These are phyloP conservation scores for Pistacia integerrima DNA, from an alignment of 345 rosid genomes.

Conservation along the genomic window DNA sequence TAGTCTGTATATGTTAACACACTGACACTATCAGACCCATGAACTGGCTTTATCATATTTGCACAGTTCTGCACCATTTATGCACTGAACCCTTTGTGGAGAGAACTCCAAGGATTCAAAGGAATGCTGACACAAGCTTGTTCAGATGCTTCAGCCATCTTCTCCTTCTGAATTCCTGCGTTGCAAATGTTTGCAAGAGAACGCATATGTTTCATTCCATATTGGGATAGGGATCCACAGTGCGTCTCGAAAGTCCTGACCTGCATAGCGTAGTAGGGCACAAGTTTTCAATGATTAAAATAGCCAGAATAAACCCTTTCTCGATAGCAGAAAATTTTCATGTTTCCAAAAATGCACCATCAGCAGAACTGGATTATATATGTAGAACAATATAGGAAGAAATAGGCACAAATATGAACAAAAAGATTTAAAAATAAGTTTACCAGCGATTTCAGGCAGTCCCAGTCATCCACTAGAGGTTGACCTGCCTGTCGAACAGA, in stretches of 20 bases:
- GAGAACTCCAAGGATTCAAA: conserved; percentile 80
- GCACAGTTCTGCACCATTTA: conserved; percentile 30
- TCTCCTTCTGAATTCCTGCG: conserved; percentile 61
- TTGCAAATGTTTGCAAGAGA: conserved; percentile 91
- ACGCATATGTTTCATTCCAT: conserved; percentile 98
- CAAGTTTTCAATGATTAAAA: neutral
- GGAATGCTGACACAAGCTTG: conserved; percentile 82
- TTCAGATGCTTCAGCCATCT: conserved; percentile 83
- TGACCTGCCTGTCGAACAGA: conserved; percentile 68
- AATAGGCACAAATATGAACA: neutral
- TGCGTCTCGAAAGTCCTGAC: conserved; percentile 85
- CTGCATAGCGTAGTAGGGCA: conserved; percentile 34
- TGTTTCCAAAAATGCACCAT: neutral
- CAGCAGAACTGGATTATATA: neutral
- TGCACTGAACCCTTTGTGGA: conserved; percentile 79
- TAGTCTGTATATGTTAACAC: neutral
- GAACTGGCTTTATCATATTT: neutral
- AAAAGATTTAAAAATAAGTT: neutral
- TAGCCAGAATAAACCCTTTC: neutral
- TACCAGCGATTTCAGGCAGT: conserved; percentile 83
- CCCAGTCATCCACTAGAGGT: conserved; percentile 97
- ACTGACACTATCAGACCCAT: neutral
- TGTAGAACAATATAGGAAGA: neutral
- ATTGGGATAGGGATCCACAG: conserved; percentile 88
- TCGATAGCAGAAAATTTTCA: neutral